Percentiles rank a stretch among this genome's conserved stretches.
These are phyloP conservation scores for Trametes cingulata DNA, from an alignment of 768 basidiomycete species.

Conservation along the genomic window DNA sequence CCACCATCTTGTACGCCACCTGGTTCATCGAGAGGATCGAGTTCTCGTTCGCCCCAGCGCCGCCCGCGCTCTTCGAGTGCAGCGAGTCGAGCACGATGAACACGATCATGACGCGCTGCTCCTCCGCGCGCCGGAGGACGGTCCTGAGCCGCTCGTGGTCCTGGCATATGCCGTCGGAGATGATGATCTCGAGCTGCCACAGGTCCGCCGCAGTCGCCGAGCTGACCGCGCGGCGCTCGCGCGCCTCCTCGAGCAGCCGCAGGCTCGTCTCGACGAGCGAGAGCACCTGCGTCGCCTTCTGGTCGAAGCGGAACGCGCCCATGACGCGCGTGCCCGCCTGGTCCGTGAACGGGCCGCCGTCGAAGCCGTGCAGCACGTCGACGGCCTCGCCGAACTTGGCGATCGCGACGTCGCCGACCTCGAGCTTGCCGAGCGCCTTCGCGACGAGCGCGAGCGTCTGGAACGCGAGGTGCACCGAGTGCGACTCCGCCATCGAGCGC, in stretches of 20 bases:
- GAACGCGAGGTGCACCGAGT: constrained; percentile 90
- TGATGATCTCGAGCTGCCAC: constrained; percentile 98
- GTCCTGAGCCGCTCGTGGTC: constrained; percentile 86
- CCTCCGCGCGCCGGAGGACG: constrained; percentile 80
- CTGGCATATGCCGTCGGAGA: constrained; percentile 98
- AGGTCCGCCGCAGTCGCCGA: constrained; percentile 76
- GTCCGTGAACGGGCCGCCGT: constrained; percentile 78
- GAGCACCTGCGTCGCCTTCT: constrained; percentile 85
- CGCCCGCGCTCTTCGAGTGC: constrained; percentile 43
- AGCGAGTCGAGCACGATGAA: constrained; percentile 95
- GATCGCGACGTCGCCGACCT: constrained; percentile 93
- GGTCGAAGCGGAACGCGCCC: constrained; percentile 84
- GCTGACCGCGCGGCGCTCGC: constrained; percentile 61
- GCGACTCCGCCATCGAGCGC: constrained; percentile 92
- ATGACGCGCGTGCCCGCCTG: constrained; percentile 80
- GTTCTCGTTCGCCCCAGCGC: constrained; percentile 33
- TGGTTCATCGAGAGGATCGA: constrained; percentile 95
- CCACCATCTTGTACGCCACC: constrained; percentile 80
- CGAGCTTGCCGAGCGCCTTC: constrained; percentile 86
- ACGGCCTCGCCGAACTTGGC: constrained; percentile 88
- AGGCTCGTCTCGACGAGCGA: constrained; percentile 80
- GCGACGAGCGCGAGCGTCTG: constrained; percentile 91
- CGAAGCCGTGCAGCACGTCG: constrained; percentile 87
- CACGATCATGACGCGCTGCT: constrained; percentile 91
- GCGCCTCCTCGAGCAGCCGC: constrained; percentile 69